Base-by-base conservation (phyloP, 139 green algal genomes). In the Coccomyxa sp. region DNA sequence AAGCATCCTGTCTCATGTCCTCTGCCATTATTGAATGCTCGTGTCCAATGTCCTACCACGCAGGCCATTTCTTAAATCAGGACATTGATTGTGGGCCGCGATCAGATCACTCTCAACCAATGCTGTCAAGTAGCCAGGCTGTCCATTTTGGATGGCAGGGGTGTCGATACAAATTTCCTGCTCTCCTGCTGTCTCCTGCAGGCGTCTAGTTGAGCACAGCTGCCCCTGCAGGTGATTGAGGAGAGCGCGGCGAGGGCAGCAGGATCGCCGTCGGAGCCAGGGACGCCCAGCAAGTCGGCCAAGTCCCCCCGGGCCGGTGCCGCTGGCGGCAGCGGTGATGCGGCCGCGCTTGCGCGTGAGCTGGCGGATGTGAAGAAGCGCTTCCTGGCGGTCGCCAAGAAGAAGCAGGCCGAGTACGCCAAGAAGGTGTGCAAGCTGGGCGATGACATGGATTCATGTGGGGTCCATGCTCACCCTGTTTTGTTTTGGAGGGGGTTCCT, bases 371-470 rank as follows among this genome's bases (percentile, higher is more conserved):
- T 81, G 21, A 89, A 89, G 84, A 85, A 85, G 80, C 88, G 84
- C 83, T 89, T 89, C 85, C 68, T 87, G 71, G 67, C 85, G 58
- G 71, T 87, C 25, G 84, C 82, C n/a, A 88, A 86, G 80, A 84
- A 79, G 63, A 86, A 88, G 79, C 81, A 89, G 84, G 38, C 71
- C 1, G 85, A 89, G 63, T 81, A 67, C 38, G 82, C 71, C 7
- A 67, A 81, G 27, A 31, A 76, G 85, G 78, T 88, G 67, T 67
- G 45, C 15, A 13, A n/a, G n/a, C n/a, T n/a, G n/a, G n/a, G n/a
- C n/a, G n/a, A n/a, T n/a, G n/a, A n/a, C n/a, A n/a, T n/a, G n/a
- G n/a, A n/a, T n/a, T n/a, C n/a, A n/a, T n/a, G n/a, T n/a, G n/a
- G n/a, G n/a, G n/a, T n/a, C n/a, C n/a, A n/a, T n/a, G n/a, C n/a